These are phyloP conservation scores for Rauvolfia tetraphylla DNA, from an alignment of 257 asterid species.

Conservation along the genomic window DNA sequence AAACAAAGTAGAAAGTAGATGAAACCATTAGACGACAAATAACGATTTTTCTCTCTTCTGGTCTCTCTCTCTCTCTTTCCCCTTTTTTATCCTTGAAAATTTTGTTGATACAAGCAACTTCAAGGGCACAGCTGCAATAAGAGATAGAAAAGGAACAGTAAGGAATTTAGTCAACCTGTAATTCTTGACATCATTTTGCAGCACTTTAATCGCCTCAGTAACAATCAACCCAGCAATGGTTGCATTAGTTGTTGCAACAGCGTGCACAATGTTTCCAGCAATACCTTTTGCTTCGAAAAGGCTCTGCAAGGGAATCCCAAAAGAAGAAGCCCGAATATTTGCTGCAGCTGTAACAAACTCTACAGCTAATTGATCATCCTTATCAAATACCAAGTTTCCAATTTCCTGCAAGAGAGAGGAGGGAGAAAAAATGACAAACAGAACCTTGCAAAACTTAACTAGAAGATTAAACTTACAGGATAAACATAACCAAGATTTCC, in stretches of 20 bases:
- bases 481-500: constrained; percentile 1
- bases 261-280: constrained; percentile 98
- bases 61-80: neutral
- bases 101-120: constrained; percentile 1
- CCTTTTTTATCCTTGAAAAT: neutral
- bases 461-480: constrained; percentile 4
- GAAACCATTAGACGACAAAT: neutral
- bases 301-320: constrained; percentile 93
- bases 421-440: constrained; percentile 8
- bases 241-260: constrained; percentile 99
- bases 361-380: constrained; percentile 97
- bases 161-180: constrained; percentile 51
- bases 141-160: neutral
- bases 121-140: neutral
- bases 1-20: neutral
- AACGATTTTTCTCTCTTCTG: neutral
- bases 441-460: neutral
- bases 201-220: constrained; percentile 94
- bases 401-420: constrained; percentile 51
- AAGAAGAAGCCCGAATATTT: constrained; percentile 95
- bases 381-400: constrained; percentile 90
- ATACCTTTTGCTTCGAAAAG: constrained; percentile 97
- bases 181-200: constrained; percentile 58
- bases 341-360: constrained; percentile 99
- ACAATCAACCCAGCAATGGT: constrained; percentile 93